phyloP scores from a whole-genome alignment of 805 yeast genomes.

The Sugiyamaella qingdaonensis region DNA sequence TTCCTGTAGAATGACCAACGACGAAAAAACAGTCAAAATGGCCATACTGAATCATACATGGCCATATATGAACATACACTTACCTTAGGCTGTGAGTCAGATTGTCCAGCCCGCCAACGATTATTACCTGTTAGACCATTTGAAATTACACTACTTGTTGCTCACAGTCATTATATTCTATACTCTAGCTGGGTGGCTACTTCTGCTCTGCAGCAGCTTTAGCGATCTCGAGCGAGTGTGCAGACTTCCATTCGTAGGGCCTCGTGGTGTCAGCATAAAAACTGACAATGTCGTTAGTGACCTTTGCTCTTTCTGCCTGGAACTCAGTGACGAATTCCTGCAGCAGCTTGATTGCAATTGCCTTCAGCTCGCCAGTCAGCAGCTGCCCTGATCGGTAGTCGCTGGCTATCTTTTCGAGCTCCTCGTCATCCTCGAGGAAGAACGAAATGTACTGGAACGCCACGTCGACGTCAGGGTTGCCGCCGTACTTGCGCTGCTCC shows the following conservation, averaged over 20 bases:
- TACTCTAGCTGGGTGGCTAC: too few species aligned
- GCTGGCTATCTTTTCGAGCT: conserved; percentile 56
- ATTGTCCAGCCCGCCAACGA: too few species aligned
- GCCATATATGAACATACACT: too few species aligned
- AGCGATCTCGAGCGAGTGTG: not conserved
- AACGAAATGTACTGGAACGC: conserved; percentile 90
- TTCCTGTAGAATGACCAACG: too few species aligned
- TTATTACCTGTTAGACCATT: too few species aligned
- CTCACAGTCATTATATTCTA: too few species aligned
- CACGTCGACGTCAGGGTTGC: conserved; percentile 92
- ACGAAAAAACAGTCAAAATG: too few species aligned
- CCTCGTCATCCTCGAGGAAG: conserved; percentile 83
- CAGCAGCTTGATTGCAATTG: conserved; percentile 72
- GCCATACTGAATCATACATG: too few species aligned
- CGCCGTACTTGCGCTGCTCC: conserved; percentile 87
- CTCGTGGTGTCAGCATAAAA: conserved; percentile 69
- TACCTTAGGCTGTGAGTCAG: too few species aligned
- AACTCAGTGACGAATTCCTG: conserved; percentile 75
- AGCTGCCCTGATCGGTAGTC: conserved; percentile 76
- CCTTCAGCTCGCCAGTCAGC: conserved; percentile 90
- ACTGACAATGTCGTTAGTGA: conserved; percentile 58
- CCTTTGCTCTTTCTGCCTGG: conserved; percentile 69
- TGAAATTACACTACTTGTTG: too few species aligned
- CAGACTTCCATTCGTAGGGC: conserved; percentile 62
- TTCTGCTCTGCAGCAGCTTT: not conserved